Evolutionary conservation across 805 yeast species (phyloP), one percentile per base, ranked within the genome.

Genomic region (Geotrichum ghanense): DNA sequence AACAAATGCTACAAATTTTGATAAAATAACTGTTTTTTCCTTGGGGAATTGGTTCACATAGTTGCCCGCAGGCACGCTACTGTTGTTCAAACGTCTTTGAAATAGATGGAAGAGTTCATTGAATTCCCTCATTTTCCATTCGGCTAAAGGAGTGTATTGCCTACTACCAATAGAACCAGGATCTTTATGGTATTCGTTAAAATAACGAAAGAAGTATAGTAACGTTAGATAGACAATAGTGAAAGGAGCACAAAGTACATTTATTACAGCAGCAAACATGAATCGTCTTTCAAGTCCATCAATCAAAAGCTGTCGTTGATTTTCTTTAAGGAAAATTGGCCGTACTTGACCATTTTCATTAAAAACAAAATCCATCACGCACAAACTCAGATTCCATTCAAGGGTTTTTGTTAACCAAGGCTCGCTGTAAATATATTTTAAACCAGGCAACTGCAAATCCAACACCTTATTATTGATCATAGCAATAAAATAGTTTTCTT

Each of bases 41-140:
- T 86, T 81, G 1, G 99, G 99, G 58, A 92, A 92, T 60, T 89
- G 96, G 53, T 87, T 79, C 46, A 92, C 77, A 59, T 92, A 92
- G 17, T 79, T 75, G 40, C 83, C 75, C 0, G 97, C 95, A 3
- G 88, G 79, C 14, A 77, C 83, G 24, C 78, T 74, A 45, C 96
- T 85, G 50, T 85, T 65, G 42, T 79, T 84, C 37, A 92, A 65
- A 44, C 99, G 70, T 54, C 81, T 79, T 48, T 79, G 78, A 64
- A 92, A 92, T 22, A 90, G 72, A 63, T 92, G 98, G 41, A 86
- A 86, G 6, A 92, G 70, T 60, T 92, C 99, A 63, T 92, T 92
- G 60, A 83, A 86, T 57, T 92, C 99, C 48, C 99, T 70, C 57
- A 92, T 74, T 60, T 82, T 86, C 97, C 97, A 92, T 56, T 84